Evolutionary conservation across 2,329 filamentous ascomycete genomes (phyloP).

Genomic region (Fusarium paranaense): DNA sequence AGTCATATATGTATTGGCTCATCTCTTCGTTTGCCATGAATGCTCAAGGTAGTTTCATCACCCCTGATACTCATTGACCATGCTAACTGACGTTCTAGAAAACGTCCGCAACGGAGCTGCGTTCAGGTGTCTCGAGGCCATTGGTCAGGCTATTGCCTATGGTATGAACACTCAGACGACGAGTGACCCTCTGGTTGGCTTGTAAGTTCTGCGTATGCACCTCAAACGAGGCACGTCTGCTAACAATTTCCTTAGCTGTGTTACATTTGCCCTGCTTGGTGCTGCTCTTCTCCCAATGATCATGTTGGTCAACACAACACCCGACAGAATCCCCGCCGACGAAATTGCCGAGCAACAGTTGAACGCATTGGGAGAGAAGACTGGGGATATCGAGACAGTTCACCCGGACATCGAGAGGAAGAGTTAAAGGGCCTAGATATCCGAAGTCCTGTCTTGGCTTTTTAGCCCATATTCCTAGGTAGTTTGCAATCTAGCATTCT

Average conservation of each 20-base stretch:
- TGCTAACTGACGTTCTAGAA: slow-evolving; percentile 30
- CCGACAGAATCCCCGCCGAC: slow-evolving; percentile 54
- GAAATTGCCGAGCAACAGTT: slow-evolving; percentile 50
- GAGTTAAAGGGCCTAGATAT: neutral
- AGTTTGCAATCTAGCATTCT: neutral
- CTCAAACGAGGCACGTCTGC: neutral
- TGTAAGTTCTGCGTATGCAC: slow-evolving; percentile 45
- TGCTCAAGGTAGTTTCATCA: neutral
- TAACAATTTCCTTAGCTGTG: slow-evolving; percentile 44
- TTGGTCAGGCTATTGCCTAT: slow-evolving; percentile 55
- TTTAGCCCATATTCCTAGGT: neutral
- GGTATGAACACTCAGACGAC: slow-evolving; percentile 56
- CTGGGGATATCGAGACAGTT: neutral
- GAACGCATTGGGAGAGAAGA: slow-evolving; percentile 33
- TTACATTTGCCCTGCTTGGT: slow-evolving; percentile 53
- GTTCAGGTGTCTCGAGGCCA: slow-evolving; percentile 54
- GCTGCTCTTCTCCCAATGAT: slow-evolving; percentile 52
- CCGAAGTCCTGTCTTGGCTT: neutral
- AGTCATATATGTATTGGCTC: slow-evolving; percentile 60
- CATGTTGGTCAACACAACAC: slow-evolving; percentile 53
- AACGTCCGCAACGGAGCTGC: slow-evolving; percentile 57
- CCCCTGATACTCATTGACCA: too few species aligned
- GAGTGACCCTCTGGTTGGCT: slow-evolving; percentile 51
- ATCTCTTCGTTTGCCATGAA: slow-evolving; percentile 52
- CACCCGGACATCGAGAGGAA: neutral